phyloP scores from a whole-genome alignment of 2,329 filamentous ascomycete genomes.

The Didymella pomorum region DNA sequence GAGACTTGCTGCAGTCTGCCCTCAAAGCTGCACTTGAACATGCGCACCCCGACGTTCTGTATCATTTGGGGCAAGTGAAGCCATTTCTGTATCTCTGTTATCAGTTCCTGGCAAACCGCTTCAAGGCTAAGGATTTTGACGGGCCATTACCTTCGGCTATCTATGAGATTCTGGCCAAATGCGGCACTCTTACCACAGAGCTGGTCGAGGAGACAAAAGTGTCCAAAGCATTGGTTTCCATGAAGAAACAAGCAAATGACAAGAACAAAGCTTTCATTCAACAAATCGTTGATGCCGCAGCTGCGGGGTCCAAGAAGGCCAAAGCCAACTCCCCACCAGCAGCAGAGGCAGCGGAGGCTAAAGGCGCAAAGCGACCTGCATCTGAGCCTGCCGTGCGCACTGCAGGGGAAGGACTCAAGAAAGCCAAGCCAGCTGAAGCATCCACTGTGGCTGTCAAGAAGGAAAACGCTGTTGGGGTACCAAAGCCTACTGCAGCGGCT shows the following conservation, averaged over 20 bases:
- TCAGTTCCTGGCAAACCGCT: constrained; percentile 59
- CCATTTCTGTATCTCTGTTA: constrained; percentile 57
- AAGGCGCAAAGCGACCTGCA: constrained; percentile 44
- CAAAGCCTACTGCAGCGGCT: constrained; percentile 23
- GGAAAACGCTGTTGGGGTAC: constrained; percentile 13
- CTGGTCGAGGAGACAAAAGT: constrained; percentile 71
- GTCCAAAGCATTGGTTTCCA: constrained; percentile 68
- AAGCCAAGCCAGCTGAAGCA: constrained; percentile 40
- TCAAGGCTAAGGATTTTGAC: constrained; percentile 56
- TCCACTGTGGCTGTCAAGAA: constrained; percentile 31
- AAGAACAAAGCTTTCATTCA: constrained; percentile 69
- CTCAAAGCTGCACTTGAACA: constrained; percentile 56
- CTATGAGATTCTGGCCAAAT: constrained; percentile 66
- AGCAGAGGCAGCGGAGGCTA: constrained; percentile 35
- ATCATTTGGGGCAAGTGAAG: constrained; percentile 49
- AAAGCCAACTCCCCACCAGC: constrained; percentile 43
- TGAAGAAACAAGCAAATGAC: constrained; percentile 70
- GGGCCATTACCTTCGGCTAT: constrained; percentile 52
- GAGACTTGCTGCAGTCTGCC: constrained; percentile 64
- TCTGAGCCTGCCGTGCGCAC: constrained; percentile 30
- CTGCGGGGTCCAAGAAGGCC: constrained; percentile 53
- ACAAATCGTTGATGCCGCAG: constrained; percentile 59
- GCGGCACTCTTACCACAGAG: constrained; percentile 68
- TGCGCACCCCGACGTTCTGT: constrained; percentile 57
- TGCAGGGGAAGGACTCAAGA: constrained; percentile 37